Evolutionary conservation across 495 filamentous ascomycete genomes (phyloP).

Genomic region (Lepidopterella palustris): DNA sequence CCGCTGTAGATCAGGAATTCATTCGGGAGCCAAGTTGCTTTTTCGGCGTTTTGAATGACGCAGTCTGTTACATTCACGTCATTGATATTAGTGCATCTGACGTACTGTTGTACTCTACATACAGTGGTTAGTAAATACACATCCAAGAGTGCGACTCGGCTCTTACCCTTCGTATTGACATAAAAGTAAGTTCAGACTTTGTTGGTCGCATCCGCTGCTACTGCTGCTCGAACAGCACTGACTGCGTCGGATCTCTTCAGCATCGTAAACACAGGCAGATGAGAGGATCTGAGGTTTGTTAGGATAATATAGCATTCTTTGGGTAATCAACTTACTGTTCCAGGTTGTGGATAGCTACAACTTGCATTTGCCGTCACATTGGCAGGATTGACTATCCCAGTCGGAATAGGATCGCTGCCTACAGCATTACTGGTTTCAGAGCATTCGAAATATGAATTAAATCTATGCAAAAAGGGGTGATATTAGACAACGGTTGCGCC

Average conservation of each 20-base stretch:
- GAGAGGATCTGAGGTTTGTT: not conserved
- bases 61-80: slow-evolving; percentile 1
- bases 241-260: not conserved
- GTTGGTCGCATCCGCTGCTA: not conserved
- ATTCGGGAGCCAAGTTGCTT: not conserved
- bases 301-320: not conserved
- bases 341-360: not conserved
- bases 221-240: not conserved
- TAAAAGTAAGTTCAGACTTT: not conserved
- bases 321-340: not conserved
- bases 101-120: not conserved
- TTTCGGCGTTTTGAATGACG: not conserved
- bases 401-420: not conserved
- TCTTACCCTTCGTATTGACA: slow-evolving; percentile 8
- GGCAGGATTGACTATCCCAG: not conserved
- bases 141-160: not conserved
- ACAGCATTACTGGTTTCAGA: not conserved
- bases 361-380: not conserved
- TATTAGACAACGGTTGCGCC: too few relatives aligned
- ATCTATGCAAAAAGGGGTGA: not conserved
- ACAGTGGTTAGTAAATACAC: not conserved
- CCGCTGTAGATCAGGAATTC: slow-evolving; percentile 2
- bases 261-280: not conserved
- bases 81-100: not conserved
- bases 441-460: not conserved